Evolutionary conservation across 371 early-diverging fungal species (phyloP), one percentile per base, ranked within the genome.

Genomic region (Mucor piriformis): DNA sequence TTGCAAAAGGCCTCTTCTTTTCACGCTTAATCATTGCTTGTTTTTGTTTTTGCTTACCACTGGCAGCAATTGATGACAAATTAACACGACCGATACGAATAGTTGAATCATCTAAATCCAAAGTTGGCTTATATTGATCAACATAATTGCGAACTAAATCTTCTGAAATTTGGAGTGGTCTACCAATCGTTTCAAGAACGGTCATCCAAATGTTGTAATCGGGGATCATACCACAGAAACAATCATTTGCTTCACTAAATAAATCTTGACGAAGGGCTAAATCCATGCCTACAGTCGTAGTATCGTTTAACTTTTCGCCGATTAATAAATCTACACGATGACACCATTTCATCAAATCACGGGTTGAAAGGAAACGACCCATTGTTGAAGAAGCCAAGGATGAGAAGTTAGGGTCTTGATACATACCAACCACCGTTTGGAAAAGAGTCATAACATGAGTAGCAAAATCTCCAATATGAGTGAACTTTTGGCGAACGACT

Each of bases 281-380:
- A 50, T 81, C 82, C 44, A 81, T 70, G 47, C 61, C 77, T 29
- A 59, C 52, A 48, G 47, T 69, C 37, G 60, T 34, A 37, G 58
- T 61, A 32, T 70, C 62, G 34, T 68, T 48, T 52, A 82, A 34
- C 57, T 78, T 68, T 6, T 67, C 64, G 0, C 78, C 69, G 5
- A 83, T 52, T 21, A 83, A 57, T 11, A 75, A 62, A 18, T 84
- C 76, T 42, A 91, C 81, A 61, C 95, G 88, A 7, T 77, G 63
- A 64, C 93, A 92, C 94, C 94, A 95, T 65, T 93, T 93, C 81
- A 95, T 85, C 34, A 95, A 73, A 72, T 93, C 94, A 35, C 94
- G 82, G 0, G 87, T 72, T 0, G 85, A 83, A 5, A 86, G 74
- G 37, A 77, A 80, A 8, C 87, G 70, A 20, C 84, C 83, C 70